phyloP scores from a whole-genome alignment of 495 filamentous ascomycete species.

The Letharia columbiana region DNA sequence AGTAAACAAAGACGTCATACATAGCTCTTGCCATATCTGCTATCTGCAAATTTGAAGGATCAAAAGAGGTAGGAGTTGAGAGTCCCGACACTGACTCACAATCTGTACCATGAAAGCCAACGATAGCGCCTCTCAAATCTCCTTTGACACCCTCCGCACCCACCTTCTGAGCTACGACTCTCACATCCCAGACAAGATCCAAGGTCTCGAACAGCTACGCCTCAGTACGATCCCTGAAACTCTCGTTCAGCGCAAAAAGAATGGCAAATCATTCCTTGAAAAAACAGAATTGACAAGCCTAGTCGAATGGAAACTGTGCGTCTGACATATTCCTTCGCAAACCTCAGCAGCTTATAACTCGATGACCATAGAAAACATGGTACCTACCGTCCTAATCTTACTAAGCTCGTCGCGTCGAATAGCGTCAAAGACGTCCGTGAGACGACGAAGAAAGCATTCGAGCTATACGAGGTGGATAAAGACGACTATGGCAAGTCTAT shows the following conservation, averaged over 20 bases:
- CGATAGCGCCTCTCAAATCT: constrained; percentile 1
- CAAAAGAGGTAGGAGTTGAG: too few relatives aligned
- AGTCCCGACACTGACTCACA: not conserved
- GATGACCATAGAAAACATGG: constrained; percentile 37
- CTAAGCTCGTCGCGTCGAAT: constrained; percentile 38
- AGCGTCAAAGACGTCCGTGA: constrained; percentile 20
- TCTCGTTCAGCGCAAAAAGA: constrained; percentile 16
- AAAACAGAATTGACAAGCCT: constrained; percentile 28
- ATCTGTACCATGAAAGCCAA: constrained; percentile 5
- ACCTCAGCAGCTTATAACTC: not conserved
- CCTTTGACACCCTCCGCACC: not conserved
- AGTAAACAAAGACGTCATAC: constrained; percentile 9
- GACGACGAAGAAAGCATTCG: constrained; percentile 29
- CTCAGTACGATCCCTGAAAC: constrained; percentile 14
- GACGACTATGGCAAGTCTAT: constrained; percentile 23
- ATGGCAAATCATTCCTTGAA: constrained; percentile 21
- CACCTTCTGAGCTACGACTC: constrained; percentile 10
- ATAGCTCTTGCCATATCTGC: too few relatives aligned
- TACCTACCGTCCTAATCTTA: constrained; percentile 39
- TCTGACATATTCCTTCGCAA: not conserved
- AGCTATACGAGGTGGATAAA: constrained; percentile 6
- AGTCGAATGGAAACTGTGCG: constrained; percentile 31
- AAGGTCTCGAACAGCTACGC: constrained; percentile 16
- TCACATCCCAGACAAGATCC: constrained; percentile 12
- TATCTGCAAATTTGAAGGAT: not conserved